Base-by-base conservation (phyloP, 1,284 basidiomycete genomes). In the Omphalotus olearius region DNA sequence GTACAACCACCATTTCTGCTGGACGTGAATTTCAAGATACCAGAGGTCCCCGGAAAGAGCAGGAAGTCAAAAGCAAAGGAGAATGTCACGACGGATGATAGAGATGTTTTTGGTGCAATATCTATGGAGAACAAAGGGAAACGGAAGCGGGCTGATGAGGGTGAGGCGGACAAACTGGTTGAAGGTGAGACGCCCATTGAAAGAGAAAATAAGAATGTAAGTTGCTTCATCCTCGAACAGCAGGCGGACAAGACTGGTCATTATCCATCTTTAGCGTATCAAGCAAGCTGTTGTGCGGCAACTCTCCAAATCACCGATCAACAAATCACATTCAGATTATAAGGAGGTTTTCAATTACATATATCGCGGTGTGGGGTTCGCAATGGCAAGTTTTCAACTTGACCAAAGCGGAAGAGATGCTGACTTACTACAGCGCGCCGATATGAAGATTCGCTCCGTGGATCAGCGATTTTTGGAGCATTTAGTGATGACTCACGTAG, bases 51-150 rank as follows among this genome's bases (percentile, higher is more conserved):
- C 16, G 62, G 58, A 9, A 59, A 52, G 42, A 68, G 63, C 39
- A 58, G 45, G 0, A 65, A 59, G n/a, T 44, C 59, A 51, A 17
- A 67, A 68, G 59, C 56, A 3, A 72, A 69, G 51, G 63, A 54
- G 35, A 69, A 66, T 48, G 63, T 55, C 23, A 69, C 66, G 52
- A 65, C 60, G 17, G 66, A 70, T 39, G 70, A 59, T 33, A 65
- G 60, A 13, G 80, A 83, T 57, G 76, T 81, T 2, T 82, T 83
- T 62, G 76, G 76, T 13, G n/a, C 45, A 20, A 25, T 16, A 9
- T 33, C 28, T 30, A 62, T 57, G 1, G 62, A 57, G 42, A 58
- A 53, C 37, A 67, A 67, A 48, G 62, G 60, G 14, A 66, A 64
- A 51, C 62, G 65, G 54, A 64, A 63, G 41, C 41, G 62, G 45